A percentile compares a stretch with the other conserved stretches of the same genome.
phyloP scores from a whole-genome alignment of 73 alveolate genomes.

The Tetrahymena thermophila region DNA sequence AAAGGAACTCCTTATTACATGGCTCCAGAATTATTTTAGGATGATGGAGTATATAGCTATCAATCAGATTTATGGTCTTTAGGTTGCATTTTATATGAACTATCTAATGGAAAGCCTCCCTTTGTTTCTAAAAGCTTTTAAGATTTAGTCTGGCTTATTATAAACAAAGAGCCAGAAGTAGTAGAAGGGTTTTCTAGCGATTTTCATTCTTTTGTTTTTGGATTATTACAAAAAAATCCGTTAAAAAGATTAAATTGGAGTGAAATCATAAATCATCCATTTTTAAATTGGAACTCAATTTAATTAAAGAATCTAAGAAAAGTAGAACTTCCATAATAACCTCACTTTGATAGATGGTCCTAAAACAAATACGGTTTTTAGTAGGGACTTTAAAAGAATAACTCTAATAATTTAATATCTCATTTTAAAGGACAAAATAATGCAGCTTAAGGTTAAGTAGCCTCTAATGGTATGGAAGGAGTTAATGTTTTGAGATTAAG shows the following conservation, averaged over 20 bases:
- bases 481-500: conserved; percentile 66
- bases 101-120: conserved; percentile 93
- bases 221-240: conserved; percentile 81
- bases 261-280: conserved; percentile 54
- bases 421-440: conserved; percentile 10
- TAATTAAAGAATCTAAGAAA: conserved; percentile 16
- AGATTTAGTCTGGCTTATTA: conserved; percentile 70
- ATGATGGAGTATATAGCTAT: conserved; percentile 69
- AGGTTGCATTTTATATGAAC: conserved; percentile 86
- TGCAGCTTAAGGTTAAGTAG: not conserved
- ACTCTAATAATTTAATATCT: not conserved
- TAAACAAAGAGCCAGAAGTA: conserved; percentile 61
- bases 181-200: conserved; percentile 44
- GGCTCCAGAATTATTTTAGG: conserved; percentile 91
- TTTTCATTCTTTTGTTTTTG: conserved; percentile 67
- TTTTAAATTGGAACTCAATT: not conserved
- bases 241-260: conserved; percentile 90
- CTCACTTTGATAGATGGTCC: conserved; percentile 68
- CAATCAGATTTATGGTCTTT: conserved; percentile 86
- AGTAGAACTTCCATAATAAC: conserved; percentile 59
- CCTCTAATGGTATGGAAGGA: not conserved
- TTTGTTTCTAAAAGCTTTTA: conserved; percentile 74
- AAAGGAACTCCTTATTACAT: conserved; percentile 81
- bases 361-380: not conserved
- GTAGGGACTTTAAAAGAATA: not conserved